A percentile compares a stretch with the other conserved stretches of the same genome.
phyloP scores from a whole-genome alignment of 2,329 filamentous ascomycete species.

The Fusarium nisikadoi region DNA sequence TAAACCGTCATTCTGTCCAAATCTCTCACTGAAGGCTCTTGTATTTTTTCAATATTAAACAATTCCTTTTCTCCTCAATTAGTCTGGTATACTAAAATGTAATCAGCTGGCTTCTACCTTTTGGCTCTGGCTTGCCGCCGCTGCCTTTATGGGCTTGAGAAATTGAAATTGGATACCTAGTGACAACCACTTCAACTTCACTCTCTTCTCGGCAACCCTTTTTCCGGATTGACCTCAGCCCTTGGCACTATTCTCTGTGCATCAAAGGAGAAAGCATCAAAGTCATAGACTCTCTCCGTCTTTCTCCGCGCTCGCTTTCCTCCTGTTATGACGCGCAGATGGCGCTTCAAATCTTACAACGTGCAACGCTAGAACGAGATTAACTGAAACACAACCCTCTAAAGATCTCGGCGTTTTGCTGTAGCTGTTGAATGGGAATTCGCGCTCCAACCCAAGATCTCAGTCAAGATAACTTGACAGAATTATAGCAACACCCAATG shows the following conservation, averaged over 20 bases:
- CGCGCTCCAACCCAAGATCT: slow-evolving; percentile 20
- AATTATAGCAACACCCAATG: background rate
- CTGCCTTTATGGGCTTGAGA: slow-evolving; percentile 19
- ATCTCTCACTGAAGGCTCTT: background rate
- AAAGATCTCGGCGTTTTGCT: slow-evolving; percentile 13
- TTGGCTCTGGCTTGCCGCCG: slow-evolving; percentile 31
- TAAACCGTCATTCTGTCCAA: background rate
- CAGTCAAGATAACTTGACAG: background rate
- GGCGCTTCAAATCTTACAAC: slow-evolving; percentile 3
- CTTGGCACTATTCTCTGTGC: slow-evolving; percentile 13
- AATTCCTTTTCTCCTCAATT: background rate
- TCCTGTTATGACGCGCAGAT: slow-evolving; percentile 1
- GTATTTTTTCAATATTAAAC: background rate
- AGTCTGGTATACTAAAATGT: background rate
- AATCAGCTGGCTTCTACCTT: background rate
- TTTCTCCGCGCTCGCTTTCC: background rate
- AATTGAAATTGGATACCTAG: slow-evolving; percentile 34
- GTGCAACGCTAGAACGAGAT: slow-evolving; percentile 24
- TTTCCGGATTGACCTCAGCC: slow-evolving; percentile 27
- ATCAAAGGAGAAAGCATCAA: background rate
- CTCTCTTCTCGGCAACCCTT: slow-evolving; percentile 26
- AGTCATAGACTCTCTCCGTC: background rate
- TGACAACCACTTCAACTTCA: slow-evolving; percentile 19
- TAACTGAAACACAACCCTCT: slow-evolving; percentile 17
- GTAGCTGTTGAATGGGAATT: slow-evolving; percentile 16